Evolutionary conservation across 306 rosid species (phyloP), one percentile per base, ranked within the genome.

Genomic region (Cucurbita ficifolia): DNA sequence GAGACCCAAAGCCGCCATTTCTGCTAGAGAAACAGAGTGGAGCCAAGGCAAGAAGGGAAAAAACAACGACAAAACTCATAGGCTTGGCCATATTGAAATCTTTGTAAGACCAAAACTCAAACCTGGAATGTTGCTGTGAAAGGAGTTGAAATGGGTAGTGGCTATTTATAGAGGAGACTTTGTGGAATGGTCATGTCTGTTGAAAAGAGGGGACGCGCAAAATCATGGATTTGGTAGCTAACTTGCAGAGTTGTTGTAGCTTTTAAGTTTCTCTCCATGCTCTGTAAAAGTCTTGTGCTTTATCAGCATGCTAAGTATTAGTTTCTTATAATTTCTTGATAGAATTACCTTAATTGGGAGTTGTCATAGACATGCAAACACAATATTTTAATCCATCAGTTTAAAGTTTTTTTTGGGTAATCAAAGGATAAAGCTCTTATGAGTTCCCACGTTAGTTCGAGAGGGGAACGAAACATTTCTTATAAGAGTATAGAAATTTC

Each of bases 21-120:
- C 73, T 70, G 17, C 17, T 2, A 55, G 87, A 80, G 35, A 81
- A 79, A 77, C 92, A 84, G 39, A 81, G 68, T 45, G 95, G 96
- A 58, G 76, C 86, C 78, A 81, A 77, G 70, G 90, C 83, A 76
- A 89, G 76, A 46, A 92, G 85, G 78, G 82, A 86, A 67, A 92
- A 79, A 77, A 78, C 81, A 18, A 89, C 17, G 38, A 81, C 59
- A 76, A 81, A 68, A 57, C 77, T 79, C 39, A 76, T 14, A 24
- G 81, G 70, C 24, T 80, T 76, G 19, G 74, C 81, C 96, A 89
- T 89, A 13, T 18, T 77, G 65, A 42, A 78, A 33, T 13, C 17
- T 55, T 61, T 36, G 33, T 33, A 8, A 14, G 42, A 74, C 45
- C 67, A 52, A 48, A 75, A 51, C 14, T 65, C 58, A 60, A 21